Percentiles rank a stretch among this genome's conserved stretches.
Conservation (phyloP, 2,329 filamentous ascomycete genomes). For the Acrocalymma vagum region DNA sequence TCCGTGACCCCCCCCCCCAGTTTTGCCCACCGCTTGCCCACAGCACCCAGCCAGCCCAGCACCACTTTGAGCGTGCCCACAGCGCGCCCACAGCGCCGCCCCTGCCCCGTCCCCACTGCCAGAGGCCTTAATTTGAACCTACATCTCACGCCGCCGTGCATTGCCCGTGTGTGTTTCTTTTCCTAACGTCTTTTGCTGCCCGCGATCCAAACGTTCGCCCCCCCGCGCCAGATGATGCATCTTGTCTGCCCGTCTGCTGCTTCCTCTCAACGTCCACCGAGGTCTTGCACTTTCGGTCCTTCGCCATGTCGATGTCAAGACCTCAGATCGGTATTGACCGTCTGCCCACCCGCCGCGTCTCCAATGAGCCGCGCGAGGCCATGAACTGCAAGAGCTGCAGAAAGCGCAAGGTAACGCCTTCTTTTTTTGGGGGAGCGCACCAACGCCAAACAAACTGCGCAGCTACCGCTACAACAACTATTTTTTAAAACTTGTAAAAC, state of each 20-base stretch:
- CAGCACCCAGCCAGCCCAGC: too few relatives aligned
- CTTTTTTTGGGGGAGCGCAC: too few relatives aligned
- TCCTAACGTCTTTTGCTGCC: constrained; percentile 30
- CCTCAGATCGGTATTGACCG: constrained; percentile 84
- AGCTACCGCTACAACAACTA: not conserved
- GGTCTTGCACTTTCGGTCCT: constrained; percentile 36
- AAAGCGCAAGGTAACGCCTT: constrained; percentile 79
- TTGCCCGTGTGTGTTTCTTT: constrained; percentile 31
- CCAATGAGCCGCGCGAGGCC: constrained; percentile 81
- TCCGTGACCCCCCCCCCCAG: constrained; percentile 26
- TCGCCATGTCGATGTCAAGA: constrained; percentile 66
- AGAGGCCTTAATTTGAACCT: constrained; percentile 51
- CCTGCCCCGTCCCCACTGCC: constrained; percentile 37
- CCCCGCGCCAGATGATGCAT: constrained; percentile 45
- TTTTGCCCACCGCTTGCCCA: constrained; percentile 25
- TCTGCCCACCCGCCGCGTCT: constrained; percentile 73
- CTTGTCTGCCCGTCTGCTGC: constrained; percentile 28
- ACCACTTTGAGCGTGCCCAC: too few relatives aligned
- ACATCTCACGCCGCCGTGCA: constrained; percentile 40
- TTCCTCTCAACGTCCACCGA: constrained; percentile 42
- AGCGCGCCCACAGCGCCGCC: too few relatives aligned
- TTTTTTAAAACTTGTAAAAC: too few relatives aligned
- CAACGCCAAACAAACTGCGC: not conserved
- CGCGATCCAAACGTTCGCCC: constrained; percentile 17
- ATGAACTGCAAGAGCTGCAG: constrained; percentile 98